phyloP scores from a whole-genome alignment of 495 filamentous ascomycete species.

The Lophiostoma macrostomum region DNA sequence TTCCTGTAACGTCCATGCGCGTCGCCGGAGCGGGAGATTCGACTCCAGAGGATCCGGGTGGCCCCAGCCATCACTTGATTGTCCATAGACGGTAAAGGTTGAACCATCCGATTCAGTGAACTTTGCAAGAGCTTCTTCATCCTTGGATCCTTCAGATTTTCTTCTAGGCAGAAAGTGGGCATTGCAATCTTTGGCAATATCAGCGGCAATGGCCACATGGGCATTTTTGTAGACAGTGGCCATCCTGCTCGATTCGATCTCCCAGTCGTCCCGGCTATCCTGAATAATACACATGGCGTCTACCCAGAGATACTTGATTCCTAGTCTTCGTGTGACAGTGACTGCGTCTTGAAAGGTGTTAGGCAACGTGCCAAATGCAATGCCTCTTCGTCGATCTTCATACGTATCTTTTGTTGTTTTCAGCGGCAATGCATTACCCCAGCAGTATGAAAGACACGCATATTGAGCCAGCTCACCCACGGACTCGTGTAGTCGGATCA shows the following conservation, averaged over 20 bases:
- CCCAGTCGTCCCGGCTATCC: neutral
- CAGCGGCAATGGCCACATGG: neutral
- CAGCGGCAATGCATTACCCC: neutral
- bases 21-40: neutral
- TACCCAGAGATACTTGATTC: neutral
- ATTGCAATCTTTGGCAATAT: neutral
- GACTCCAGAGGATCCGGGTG: neutral
- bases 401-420: neutral
- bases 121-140: neutral
- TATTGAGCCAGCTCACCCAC: neutral
- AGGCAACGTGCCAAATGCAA: neutral
- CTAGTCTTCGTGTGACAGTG: neutral
- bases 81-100: neutral
- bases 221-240: neutral
- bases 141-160: no score
- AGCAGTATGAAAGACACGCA: neutral
- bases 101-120: neutral
- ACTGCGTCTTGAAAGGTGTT: constrained; percentile 11
- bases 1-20: neutral
- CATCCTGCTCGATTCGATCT: neutral
- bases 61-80: neutral
- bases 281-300: neutral
- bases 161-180: no score
- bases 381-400: neutral
- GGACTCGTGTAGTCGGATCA: no score